Percentiles rank a stretch among this genome's conserved stretches.
Conservation (phyloP, 108 stramenopile species). For the Skeletonema tropicum region DNA sequence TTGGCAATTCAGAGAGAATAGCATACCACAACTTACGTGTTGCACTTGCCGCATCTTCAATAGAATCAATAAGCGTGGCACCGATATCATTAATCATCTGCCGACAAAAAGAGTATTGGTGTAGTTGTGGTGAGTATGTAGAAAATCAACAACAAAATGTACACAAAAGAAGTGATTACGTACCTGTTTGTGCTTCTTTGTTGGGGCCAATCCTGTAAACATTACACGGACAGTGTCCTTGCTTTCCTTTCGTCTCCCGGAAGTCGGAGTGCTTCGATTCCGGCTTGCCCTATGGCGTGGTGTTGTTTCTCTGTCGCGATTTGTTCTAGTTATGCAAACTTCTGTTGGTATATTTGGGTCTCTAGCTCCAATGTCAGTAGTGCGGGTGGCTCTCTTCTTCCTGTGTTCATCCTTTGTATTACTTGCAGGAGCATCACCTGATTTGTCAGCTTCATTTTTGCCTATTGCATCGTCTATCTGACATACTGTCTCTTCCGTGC, state of each 20-base stretch:
- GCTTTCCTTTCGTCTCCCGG: neutral
- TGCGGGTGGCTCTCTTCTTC: neutral
- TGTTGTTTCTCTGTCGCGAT: neutral
- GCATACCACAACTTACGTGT: conserved; percentile 27
- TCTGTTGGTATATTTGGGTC: neutral
- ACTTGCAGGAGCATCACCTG: neutral
- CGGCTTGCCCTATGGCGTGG: neutral
- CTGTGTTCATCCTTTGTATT: neutral
- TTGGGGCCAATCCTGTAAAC: conserved; percentile 42
- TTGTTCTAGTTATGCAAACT: neutral
- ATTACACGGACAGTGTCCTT: conserved; percentile 21
- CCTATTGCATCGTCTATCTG: conserved; percentile 12
- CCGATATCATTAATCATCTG: conserved; percentile 57
- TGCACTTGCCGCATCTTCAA: conserved; percentile 53
- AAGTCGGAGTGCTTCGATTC: neutral
- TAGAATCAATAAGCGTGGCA: conserved; percentile 50
- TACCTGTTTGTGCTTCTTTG: conserved; percentile 30
- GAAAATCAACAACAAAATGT: neutral
- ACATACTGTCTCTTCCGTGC: conserved; percentile 33
- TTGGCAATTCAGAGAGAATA: neutral
- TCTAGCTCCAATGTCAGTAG: neutral
- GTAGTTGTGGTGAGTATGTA: neutral
- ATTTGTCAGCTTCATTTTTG: neutral
- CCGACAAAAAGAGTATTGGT: neutral
- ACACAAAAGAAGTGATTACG: neutral